Base-by-base conservation (phyloP, 176 grass and related monocot species). In the barley (Hordeum vulgare) region DNA sequence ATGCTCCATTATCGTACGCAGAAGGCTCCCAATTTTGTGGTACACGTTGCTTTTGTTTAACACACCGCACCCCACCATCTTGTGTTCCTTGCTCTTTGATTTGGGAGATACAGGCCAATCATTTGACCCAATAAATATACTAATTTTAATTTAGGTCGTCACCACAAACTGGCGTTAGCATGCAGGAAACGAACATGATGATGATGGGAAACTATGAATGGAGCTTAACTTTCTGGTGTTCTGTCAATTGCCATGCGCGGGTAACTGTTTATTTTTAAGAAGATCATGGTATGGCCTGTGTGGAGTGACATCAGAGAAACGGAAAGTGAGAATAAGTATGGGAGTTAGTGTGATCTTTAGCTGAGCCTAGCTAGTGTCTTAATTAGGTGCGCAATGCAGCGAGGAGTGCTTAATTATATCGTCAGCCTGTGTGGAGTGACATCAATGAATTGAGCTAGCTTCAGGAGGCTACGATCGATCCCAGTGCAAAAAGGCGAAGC, bases 41-140 rank as follows among this genome's bases (percentile, higher is more conserved):
- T 31, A 81, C 39, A 3, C n/a, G 17, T 51, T 66, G 58, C 21
- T 62, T 62, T 85, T 77, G 54, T 85, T 85, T 56, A 76, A 51
- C 60, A 51, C 60, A 14, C 8, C 17, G 8, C 67, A 18, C 12
- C 60, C 33, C 53, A 36, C 51, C 25, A 70, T 76, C 51, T 76
- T 49, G 45, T 49, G 15, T 49, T 49, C 15, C 45, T 26, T 56
- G 63, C 41, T 40, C 53, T 17, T 73, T 81, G 27, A 27, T 51
- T 42, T 49, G 28, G 12, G 45, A 49, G 45, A 49, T 49, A 17
- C 17, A 49, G 59, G 15, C 20, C 79, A 31, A 62, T 21, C 21
- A 36, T 1, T 49, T 49, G 45, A 24, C 49, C 45, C 71, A 56
- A n/a, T 74, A 20, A 8, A 66, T 18, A 49, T 74, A 61, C 26